These are phyloP conservation scores for Cucumis cinereus DNA, from an alignment of 306 rosid species.

Conservation along the genomic window DNA sequence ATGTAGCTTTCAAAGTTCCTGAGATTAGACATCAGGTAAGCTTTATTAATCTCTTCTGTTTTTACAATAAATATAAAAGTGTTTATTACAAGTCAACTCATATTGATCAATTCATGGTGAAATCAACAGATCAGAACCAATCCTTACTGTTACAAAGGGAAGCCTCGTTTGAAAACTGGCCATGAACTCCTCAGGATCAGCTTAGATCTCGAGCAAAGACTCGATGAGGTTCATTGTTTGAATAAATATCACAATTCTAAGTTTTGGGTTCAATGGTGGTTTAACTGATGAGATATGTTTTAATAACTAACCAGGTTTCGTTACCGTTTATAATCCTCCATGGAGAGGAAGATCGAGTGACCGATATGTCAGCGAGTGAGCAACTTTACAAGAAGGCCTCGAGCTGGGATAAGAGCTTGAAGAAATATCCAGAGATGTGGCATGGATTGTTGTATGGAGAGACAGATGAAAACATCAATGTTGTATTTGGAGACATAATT, in stretches of 20 bases:
- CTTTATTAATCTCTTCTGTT: neutral
- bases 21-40: conserved; percentile 50
- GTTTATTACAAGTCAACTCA: neutral
- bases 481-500: conserved; percentile 59
- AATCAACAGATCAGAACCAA: conserved; percentile 25
- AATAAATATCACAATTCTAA: neutral
- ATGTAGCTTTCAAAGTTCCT: conserved; percentile 51
- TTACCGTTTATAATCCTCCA: conserved; percentile 63
- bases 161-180: conserved; percentile 73
- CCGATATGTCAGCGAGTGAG: conserved; percentile 47
- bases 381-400: conserved; percentile 41
- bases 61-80: neutral
- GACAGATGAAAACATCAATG: conserved; percentile 43
- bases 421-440: conserved; percentile 79
- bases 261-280: neutral
- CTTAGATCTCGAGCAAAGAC: conserved; percentile 30
- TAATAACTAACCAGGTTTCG: conserved; percentile 37
- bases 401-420: conserved; percentile 58
- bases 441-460: conserved; percentile 81
- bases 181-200: conserved; percentile 47
- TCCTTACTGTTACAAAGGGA: conserved; percentile 62
- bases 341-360: conserved; percentile 69
- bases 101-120: neutral
- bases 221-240: conserved; percentile 9
- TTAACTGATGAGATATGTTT: neutral